These are phyloP conservation scores for Xanthoconium purpureum DNA, from an alignment of 768 basidiomycete species.

Conservation along the genomic window DNA sequence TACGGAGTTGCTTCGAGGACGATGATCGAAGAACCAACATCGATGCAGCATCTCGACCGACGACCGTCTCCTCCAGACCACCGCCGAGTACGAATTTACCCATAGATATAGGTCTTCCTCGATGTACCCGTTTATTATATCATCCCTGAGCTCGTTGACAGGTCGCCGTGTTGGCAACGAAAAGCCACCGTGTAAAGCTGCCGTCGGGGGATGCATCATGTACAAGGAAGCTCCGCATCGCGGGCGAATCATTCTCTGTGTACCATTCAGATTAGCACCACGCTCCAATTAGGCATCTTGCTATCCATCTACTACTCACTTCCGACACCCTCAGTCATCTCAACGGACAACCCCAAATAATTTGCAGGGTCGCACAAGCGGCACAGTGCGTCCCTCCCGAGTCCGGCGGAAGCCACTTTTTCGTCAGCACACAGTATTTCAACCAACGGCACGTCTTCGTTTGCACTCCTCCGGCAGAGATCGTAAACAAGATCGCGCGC, in stretches of 20 bases:
- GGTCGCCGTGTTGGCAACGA: neutral
- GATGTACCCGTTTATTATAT: too few species aligned
- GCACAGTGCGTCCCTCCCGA: conserved; percentile 28
- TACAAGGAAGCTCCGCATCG: neutral
- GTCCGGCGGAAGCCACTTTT: conserved; percentile 21
- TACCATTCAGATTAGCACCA: conserved; percentile 4
- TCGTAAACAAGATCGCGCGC: conserved; percentile 46
- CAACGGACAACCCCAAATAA: conserved; percentile 37
- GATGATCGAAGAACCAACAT: conserved; percentile 28
- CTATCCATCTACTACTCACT: neutral
- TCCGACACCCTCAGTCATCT: conserved; percentile 25
- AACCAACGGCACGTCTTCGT: conserved; percentile 30
- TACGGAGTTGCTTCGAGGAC: conserved; percentile 32
- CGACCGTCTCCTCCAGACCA: neutral
- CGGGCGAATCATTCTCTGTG: conserved; percentile 6
- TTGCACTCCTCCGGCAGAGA: conserved; percentile 33
- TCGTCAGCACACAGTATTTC: conserved; percentile 33
- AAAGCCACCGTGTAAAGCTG: neutral
- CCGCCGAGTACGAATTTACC: neutral
- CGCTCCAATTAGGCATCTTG: conserved; percentile 1
- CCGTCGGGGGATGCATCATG: too few species aligned
- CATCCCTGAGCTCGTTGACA: neutral
- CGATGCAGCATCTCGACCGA: conserved; percentile 2
- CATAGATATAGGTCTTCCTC: neutral
- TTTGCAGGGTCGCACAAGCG: conserved; percentile 38